Percentiles rank a stretch among this genome's conserved stretches.
Evolutionary conservation across 202 grass and related monocot species (phyloP).

Genomic region (Dendrocalamus latiflorus): DNA sequence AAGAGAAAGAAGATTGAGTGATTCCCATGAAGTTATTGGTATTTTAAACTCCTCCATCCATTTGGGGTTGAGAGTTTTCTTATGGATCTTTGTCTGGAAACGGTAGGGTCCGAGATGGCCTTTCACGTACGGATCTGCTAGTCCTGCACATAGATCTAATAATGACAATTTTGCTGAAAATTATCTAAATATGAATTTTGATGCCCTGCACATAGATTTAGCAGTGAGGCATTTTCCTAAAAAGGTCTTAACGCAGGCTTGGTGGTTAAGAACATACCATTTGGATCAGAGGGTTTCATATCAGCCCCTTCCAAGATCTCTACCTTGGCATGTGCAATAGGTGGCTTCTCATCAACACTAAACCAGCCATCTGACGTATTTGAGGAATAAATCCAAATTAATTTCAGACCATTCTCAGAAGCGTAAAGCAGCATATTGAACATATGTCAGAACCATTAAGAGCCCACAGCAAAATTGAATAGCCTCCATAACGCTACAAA

Average conservation of each 20-base stretch:
- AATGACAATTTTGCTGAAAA: background rate
- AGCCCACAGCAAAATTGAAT: background rate
- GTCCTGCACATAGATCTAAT: conserved; percentile 52
- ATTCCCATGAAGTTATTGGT: conserved; percentile 89
- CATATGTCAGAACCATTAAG: background rate
- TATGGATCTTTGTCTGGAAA: conserved; percentile 90
- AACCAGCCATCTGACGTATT: conserved; percentile 70
- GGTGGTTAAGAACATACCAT: conserved; percentile 50
- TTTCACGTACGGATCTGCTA: conserved; percentile 89
- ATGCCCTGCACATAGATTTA: conserved; percentile 30
- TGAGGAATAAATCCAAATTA: conserved; percentile 12
- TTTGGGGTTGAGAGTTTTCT: conserved; percentile 90
- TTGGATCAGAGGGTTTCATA: conserved; percentile 91
- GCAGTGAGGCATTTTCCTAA: background rate
- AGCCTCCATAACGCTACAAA: background rate
- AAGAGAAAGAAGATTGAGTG: conserved; percentile 68
- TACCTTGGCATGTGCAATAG: too few relatives aligned
- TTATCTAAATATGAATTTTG: background rate
- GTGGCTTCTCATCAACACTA: conserved; percentile 70
- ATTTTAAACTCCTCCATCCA: conserved; percentile 93
- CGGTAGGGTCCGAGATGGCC: conserved; percentile 67
- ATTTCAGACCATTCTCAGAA: background rate
- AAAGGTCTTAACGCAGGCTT: background rate
- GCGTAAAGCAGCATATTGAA: background rate
- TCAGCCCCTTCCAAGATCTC: too few relatives aligned